Evolutionary conservation across 2,329 filamentous ascomycete species (phyloP).

Genomic region (Fusarium dlaminii): DNA sequence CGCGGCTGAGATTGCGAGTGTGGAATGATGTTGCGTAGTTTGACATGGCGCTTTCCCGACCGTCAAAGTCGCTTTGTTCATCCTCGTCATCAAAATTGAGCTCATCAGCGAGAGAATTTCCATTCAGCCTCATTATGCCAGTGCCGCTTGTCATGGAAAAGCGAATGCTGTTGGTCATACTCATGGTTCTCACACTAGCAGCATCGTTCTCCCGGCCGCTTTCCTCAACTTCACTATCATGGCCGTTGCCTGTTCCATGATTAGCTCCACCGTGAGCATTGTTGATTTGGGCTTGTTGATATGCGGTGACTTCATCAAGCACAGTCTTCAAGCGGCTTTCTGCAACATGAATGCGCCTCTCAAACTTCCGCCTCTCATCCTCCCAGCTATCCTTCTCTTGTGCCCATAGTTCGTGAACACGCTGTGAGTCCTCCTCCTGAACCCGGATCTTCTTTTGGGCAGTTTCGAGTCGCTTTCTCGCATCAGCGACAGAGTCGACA

Average conservation of each 20-base stretch:
- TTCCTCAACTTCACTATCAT: slow-evolving; percentile 70
- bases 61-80: slow-evolving; percentile 76
- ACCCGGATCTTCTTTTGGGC: slow-evolving; percentile 79
- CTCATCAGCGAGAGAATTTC: slow-evolving; percentile 88
- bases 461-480: slow-evolving; percentile 79
- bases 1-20: slow-evolving; percentile 64
- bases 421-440: slow-evolving; percentile 85
- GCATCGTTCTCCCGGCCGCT: slow-evolving; percentile 73
- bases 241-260: slow-evolving; percentile 44
- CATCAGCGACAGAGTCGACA: slow-evolving; percentile 75
- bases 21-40: slow-evolving; percentile 56
- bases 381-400: slow-evolving; percentile 88
- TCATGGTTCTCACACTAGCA: slow-evolving; percentile 76
- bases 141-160: slow-evolving; percentile 75
- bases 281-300: slow-evolving; percentile 65
- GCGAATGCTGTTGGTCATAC: slow-evolving; percentile 76
- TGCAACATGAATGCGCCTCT: slow-evolving; percentile 88
- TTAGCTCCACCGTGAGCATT: slow-evolving; percentile 45
- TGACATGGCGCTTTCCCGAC: slow-evolving; percentile 70
- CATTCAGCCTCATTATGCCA: slow-evolving; percentile 66
- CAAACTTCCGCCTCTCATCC: slow-evolving; percentile 80
- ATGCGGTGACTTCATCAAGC: slow-evolving; percentile 83
- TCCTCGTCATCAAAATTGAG: slow-evolving; percentile 87
- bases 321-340: slow-evolving; percentile 86
- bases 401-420: slow-evolving; percentile 82